phyloP scores from a whole-genome alignment of 192 early-diverging fungal genomes.

The Neocallimastix lanati region DNA sequence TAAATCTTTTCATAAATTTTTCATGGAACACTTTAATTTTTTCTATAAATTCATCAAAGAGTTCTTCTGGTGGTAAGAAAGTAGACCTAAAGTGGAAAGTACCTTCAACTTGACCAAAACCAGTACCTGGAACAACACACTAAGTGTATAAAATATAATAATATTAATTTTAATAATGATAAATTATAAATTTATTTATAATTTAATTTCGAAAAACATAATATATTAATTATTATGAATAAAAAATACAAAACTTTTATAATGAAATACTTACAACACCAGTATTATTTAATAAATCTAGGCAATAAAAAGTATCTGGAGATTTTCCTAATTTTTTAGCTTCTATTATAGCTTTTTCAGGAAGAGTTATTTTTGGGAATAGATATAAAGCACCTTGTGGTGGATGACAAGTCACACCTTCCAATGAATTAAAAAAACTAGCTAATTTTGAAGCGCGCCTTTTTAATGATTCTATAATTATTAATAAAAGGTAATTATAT shows the following conservation, averaged over 20 bases:
- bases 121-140: conserved; percentile 84
- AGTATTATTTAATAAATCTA: conserved; percentile 80
- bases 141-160: too few species aligned
- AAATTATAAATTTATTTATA: too few species aligned
- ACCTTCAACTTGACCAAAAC: conserved; percentile 73
- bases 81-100: conserved; percentile 94
- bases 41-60: conserved; percentile 76
- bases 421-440: conserved; percentile 58
- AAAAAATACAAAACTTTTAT: too few species aligned
- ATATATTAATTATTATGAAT: too few species aligned
- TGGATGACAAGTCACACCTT: conserved; percentile 65
- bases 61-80: conserved; percentile 81
- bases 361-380: conserved; percentile 67
- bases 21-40: conserved; percentile 61
- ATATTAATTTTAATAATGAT: too few species aligned
- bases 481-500: too few species aligned
- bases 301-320: conserved; percentile 78
- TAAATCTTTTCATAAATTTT: conserved; percentile 57
- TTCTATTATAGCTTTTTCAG: conserved; percentile 55
- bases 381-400: conserved; percentile 92
- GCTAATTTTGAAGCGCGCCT: conserved; percentile 57
- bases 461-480: conserved; percentile 47
- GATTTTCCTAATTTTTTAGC: conserved; percentile 46
- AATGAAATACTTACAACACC: conserved; percentile 53
- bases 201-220: too few species aligned